Conservation (phyloP, 306 rosid genomes). For the Sechiopsis laciniata region DNA sequence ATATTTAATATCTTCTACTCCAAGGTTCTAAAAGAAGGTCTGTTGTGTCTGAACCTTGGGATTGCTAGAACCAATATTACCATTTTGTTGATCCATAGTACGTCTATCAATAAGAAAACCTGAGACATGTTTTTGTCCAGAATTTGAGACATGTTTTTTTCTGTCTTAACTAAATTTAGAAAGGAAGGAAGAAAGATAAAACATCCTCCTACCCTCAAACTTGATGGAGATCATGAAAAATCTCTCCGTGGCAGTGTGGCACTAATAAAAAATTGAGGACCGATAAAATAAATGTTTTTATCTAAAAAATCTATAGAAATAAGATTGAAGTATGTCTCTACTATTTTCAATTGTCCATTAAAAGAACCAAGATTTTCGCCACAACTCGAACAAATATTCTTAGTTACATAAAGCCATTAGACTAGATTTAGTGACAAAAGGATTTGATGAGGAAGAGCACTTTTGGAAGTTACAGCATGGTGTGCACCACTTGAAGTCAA, state of each 20-base stretch:
- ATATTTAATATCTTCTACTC: slow-evolving; percentile 59
- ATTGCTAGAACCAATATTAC: slow-evolving; percentile 5
- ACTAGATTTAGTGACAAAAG: neutral
- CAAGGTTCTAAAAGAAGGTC: slow-evolving; percentile 66
- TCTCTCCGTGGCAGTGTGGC: neutral
- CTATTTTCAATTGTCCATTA: neutral
- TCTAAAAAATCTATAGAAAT: neutral
- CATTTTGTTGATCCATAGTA: slow-evolving; percentile 14
- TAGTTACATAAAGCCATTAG: neutral
- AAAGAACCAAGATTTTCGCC: neutral
- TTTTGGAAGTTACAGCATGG: neutral
- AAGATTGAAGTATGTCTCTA: slow-evolving; percentile 1
- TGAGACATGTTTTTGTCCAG: too few relatives aligned
- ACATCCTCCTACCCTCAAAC: neutral
- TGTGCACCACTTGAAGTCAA: neutral
- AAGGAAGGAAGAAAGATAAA: slow-evolving; percentile 1
- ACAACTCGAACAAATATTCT: neutral
- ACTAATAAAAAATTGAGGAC: neutral
- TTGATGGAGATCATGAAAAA: neutral
- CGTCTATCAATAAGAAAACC: neutral
- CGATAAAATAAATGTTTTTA: neutral
- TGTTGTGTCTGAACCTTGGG: slow-evolving; percentile 29
- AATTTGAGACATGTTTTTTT: neutral
- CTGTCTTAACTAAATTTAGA: neutral
- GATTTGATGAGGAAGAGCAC: neutral